Evolutionary conservation across 129 eudicot species (phyloP), one percentile per base, ranked within the genome.

Genomic region (Apium graveolens): DNA sequence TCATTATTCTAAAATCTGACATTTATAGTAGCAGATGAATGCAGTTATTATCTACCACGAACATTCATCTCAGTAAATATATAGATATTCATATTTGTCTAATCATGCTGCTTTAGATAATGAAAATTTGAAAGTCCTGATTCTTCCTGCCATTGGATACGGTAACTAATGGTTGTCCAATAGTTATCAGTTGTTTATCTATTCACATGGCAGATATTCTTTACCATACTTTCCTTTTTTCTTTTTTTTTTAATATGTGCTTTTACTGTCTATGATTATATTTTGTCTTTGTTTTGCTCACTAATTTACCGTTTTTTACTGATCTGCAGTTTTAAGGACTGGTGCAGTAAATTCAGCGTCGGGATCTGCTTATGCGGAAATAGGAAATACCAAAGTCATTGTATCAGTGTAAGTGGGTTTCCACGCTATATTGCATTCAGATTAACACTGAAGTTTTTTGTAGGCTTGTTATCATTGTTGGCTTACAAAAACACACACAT

Each of bases 361-460:
- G 74, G 99, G 99, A 62, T 95, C 99, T 73, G 97, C 99, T 77
- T 95, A 92, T 86, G 97, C 96, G 17, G 99, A 95, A 77, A 84
- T 95, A 78, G 99, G 97, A 66, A 87, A 87, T 83, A 95, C 99
- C 79, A 95, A 92, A 83, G 99, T 95, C 84, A 89, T 95, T 48
- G 97, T 95, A 76, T 95, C 97, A 21, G 93, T 95, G 99, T 95
- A 86, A 90, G 98, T 87, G 78, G 46, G 39, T 66, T 31, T 29
- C 2, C 11, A 7, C 17, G 21, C 18, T 66, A 31, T 66, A 14
- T 14, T 27, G 72, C 10, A 27, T 66, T 66, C 38, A 14, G 17
- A 14, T 66, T 1, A 66, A 66, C 24, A 3, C 39, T 66, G 29
- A 18, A 24, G 16, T 2, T 37, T 10, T 11, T 38, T 70, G 48